Conservation (phyloP, 176 grass and related monocot species). For the Ensete ventricosum region DNA sequence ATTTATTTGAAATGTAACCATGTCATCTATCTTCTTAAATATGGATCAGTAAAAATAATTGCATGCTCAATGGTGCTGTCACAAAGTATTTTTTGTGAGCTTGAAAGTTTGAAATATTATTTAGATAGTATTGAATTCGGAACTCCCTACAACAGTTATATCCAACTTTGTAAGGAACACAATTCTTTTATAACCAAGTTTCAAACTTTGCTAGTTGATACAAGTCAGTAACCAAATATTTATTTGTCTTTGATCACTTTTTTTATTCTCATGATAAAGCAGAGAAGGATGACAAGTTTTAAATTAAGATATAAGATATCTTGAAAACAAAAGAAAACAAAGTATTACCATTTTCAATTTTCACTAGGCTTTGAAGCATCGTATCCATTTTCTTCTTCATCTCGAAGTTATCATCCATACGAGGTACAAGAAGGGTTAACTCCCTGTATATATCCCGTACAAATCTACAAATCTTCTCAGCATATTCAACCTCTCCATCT, state of each 20-base stretch:
- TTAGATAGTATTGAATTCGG: too few relatives aligned
- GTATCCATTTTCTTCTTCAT: slow-evolving; percentile 99
- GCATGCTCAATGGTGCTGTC: too few relatives aligned
- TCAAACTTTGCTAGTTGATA: too few relatives aligned
- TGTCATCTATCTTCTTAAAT: too few relatives aligned
- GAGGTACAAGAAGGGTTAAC: slow-evolving; percentile 69
- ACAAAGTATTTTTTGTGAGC: too few relatives aligned
- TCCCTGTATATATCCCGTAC: slow-evolving; percentile 90
- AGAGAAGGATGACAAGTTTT: neutral
- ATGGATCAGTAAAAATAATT: too few relatives aligned
- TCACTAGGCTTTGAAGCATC: slow-evolving; percentile 88
- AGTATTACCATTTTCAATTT: slow-evolving; percentile 96
- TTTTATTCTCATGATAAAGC: neutral
- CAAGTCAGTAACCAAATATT: neutral
- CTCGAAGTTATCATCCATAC: slow-evolving; percentile 88
- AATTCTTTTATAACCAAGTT: too few relatives aligned
- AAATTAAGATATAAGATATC: neutral
- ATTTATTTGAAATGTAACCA: too few relatives aligned
- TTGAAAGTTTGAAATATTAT: too few relatives aligned
- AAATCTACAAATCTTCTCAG: slow-evolving; percentile 78
- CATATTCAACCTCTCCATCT: slow-evolving; percentile 94
- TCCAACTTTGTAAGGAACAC: too few relatives aligned
- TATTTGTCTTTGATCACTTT: neutral
- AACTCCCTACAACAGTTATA: too few relatives aligned
- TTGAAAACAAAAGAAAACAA: slow-evolving; percentile 7